Evolutionary conservation across 2,329 filamentous ascomycete species (phyloP).

Genomic region (Clonostachys solani): DNA sequence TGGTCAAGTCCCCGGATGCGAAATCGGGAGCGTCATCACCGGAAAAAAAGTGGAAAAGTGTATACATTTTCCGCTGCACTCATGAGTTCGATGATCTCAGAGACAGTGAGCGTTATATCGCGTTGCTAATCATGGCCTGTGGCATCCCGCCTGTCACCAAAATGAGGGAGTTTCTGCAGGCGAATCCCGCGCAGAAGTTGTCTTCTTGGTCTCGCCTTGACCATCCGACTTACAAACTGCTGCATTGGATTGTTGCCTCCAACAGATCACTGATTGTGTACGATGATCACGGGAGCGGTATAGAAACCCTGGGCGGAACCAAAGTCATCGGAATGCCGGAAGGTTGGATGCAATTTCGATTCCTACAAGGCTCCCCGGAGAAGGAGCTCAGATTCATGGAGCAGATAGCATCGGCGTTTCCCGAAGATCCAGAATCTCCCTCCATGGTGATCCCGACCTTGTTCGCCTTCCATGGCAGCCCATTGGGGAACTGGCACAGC

Average conservation of each 20-base stretch:
- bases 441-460: slow-evolving; percentile 56
- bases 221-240: slow-evolving; percentile 59
- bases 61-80: background rate
- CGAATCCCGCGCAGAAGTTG: slow-evolving; percentile 31
- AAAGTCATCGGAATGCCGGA: slow-evolving; percentile 58
- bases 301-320: slow-evolving; percentile 2
- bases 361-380: slow-evolving; percentile 83
- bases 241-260: slow-evolving; percentile 87
- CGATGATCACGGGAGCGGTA: slow-evolving; percentile 41
- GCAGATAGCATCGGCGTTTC: slow-evolving; percentile 35
- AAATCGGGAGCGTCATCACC: no score
- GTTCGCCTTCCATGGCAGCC: slow-evolving; percentile 85
- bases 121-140: slow-evolving; percentile 43
- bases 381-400: slow-evolving; percentile 74
- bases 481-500: slow-evolving; percentile 78
- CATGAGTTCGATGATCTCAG: slow-evolving; percentile 12
- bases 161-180: slow-evolving; percentile 47
- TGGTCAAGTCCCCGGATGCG: no score
- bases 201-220: slow-evolving; percentile 50
- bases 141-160: slow-evolving; percentile 57
- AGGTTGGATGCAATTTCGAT: slow-evolving; percentile 74
- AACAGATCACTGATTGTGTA: slow-evolving; percentile 85
- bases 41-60: no score
- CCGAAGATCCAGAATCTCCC: slow-evolving; percentile 24
- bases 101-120: slow-evolving; percentile 4